These are phyloP conservation scores for Lodderomyces jiufengensis DNA, from an alignment of 1,139 yeast species.

Conservation along the genomic window DNA sequence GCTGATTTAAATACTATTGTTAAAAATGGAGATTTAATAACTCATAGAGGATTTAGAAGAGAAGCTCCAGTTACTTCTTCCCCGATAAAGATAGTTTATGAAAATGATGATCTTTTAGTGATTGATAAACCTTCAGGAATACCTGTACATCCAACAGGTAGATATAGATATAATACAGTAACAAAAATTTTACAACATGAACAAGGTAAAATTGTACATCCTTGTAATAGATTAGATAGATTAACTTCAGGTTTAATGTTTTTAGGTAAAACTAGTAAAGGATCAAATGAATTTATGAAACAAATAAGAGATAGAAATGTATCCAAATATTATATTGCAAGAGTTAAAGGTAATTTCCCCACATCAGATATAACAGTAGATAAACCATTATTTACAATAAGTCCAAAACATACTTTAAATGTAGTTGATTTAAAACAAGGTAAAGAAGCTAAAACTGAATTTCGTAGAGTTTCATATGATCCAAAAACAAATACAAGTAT, in stretches of 20 bases:
- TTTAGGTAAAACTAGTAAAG: conserved; percentile 75
- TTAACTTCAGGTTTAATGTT: conserved; percentile 95
- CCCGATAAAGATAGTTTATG: conserved; percentile 68
- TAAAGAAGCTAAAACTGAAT: conserved; percentile 57
- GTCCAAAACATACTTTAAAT: conserved; percentile 78
- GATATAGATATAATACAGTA: conserved; percentile 82
- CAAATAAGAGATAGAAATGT: conserved; percentile 77
- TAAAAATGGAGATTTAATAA: conserved; percentile 78
- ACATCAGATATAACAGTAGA: conserved; percentile 46
- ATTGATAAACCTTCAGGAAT: conserved; percentile 94
- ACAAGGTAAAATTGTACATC: conserved; percentile 62
- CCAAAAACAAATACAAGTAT: conserved; percentile 56
- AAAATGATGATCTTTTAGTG: conserved; percentile 75
- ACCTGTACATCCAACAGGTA: conserved; percentile 96
- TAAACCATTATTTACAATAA: conserved; percentile 65
- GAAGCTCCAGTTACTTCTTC: conserved; percentile 85
- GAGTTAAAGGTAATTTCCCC: conserved; percentile 86
- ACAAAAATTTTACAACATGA: conserved; percentile 79
- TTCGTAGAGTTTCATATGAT: conserved; percentile 58
- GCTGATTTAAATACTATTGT: conserved; percentile 67
- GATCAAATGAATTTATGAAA: conserved; percentile 73
- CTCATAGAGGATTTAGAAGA: conserved; percentile 82
- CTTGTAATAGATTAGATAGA: conserved; percentile 88
- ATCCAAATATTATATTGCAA: conserved; percentile 77
- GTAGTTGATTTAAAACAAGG: conserved; percentile 62